Evolutionary conservation across 139 green algal species (phyloP).

Genomic region (Chlorella sp.): DNA sequence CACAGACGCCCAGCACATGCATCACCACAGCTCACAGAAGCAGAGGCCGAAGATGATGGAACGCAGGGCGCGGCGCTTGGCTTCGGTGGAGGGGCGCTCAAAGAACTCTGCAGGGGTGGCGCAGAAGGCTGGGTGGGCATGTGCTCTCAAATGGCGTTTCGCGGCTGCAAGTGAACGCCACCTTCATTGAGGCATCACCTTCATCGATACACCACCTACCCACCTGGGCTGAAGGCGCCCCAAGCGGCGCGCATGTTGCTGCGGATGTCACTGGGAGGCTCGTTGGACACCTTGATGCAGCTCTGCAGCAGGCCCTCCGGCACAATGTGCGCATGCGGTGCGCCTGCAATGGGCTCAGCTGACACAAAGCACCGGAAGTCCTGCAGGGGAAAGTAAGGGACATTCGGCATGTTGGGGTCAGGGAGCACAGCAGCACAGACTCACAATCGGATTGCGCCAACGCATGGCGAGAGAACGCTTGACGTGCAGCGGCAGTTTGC

Average conservation of each 20-base stretch:
- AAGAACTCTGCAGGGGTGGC: conserved; percentile 86
- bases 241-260: conserved; percentile 85
- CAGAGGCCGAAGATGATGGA: conserved; percentile 90
- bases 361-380: conserved; percentile 95
- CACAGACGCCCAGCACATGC: no score
- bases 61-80: conserved; percentile 84
- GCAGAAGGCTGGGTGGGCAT: no score
- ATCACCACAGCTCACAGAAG: conserved; percentile 64
- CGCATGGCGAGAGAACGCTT: neutral
- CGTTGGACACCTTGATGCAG: conserved; percentile 94
- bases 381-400: neutral
- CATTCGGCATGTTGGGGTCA: neutral
- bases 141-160: no score
- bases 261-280: conserved; percentile 86
- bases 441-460: no score
- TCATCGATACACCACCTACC: no score
- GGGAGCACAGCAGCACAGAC: no score
- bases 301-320: conserved; percentile 85
- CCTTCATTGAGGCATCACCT: no score
- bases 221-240: conserved; percentile 62
- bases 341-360: conserved; percentile 91
- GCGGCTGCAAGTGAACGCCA: no score
- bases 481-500: no score
- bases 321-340: conserved; percentile 86
- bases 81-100: conserved; percentile 49